Evolutionary conservation across 345 rosid genomes (phyloP).

Genomic region (Arabis alpina): DNA sequence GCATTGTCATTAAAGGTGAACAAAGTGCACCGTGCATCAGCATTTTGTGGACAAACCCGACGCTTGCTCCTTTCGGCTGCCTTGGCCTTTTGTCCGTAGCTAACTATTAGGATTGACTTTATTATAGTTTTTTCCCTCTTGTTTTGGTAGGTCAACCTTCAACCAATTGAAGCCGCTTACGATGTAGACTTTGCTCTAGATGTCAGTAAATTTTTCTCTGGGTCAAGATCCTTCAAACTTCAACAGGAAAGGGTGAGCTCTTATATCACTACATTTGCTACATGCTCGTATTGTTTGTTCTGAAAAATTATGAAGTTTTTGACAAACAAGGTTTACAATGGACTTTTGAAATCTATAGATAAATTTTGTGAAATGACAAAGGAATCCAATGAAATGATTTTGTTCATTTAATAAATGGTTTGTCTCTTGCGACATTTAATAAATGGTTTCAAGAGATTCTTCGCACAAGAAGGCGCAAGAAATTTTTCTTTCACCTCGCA

Average conservation of each 20-base stretch:
- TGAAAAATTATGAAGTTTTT: neutral
- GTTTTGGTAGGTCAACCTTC: slow-evolving; percentile 60
- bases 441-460: slow-evolving; percentile 11
- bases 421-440: slow-evolving; percentile 1
- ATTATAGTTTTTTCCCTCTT: slow-evolving; percentile 24
- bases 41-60: slow-evolving; percentile 18
- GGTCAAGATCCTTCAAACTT: slow-evolving; percentile 59
- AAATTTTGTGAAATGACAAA: slow-evolving; percentile 4
- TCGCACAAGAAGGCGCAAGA: slow-evolving; percentile 5
- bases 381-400: slow-evolving; percentile 15
- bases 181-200: slow-evolving; percentile 55
- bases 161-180: slow-evolving; percentile 62
- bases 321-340: neutral
- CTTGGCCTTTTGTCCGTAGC: slow-evolving; percentile 28
- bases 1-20: slow-evolving; percentile 67
- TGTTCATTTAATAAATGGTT: slow-evolving; percentile 13
- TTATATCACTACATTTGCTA: slow-evolving; percentile 24
- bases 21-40: slow-evolving; percentile 33
- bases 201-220: slow-evolving; percentile 53
- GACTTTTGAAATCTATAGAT: slow-evolving; percentile 3
- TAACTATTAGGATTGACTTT: slow-evolving; percentile 29
- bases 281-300: slow-evolving; percentile 16
- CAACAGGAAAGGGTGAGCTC: slow-evolving; percentile 77
- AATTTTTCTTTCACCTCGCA: neutral
- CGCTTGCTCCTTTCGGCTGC: slow-evolving; percentile 16